Conservation (phyloP, 176 grass and related monocot genomes). For the Musa itinerans region DNA sequence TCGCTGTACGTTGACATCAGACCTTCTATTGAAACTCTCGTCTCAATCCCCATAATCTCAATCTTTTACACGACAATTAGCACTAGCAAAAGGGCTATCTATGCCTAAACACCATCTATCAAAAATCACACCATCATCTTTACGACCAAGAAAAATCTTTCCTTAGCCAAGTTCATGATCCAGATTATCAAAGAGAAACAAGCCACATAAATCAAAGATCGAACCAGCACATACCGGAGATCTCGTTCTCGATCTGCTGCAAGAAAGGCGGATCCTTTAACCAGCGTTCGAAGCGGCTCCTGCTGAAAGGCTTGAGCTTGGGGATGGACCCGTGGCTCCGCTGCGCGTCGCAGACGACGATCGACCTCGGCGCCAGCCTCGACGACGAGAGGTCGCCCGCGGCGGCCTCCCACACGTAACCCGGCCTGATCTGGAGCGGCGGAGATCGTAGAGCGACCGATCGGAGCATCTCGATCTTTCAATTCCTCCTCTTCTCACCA, state of each 20-base stretch:
- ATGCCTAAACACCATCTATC: too few relatives aligned
- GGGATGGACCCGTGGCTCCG: slow-evolving; percentile 64
- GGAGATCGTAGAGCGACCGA: slow-evolving; percentile 34
- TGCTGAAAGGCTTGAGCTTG: slow-evolving; percentile 62
- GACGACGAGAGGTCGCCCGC: background rate
- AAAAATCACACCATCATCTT: too few relatives aligned
- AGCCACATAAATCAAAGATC: background rate
- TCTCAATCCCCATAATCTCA: too few relatives aligned
- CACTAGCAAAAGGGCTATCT: too few relatives aligned
- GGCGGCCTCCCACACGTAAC: background rate
- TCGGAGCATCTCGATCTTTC: slow-evolving; percentile 33
- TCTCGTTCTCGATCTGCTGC: slow-evolving; percentile 53
- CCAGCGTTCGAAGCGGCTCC: slow-evolving; percentile 52
- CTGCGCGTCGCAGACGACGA: slow-evolving; percentile 27
- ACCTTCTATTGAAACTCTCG: too few relatives aligned
- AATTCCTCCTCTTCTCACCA: background rate
- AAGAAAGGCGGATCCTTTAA: slow-evolving; percentile 56
- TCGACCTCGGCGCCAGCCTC: slow-evolving; percentile 8
- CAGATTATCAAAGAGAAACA: too few relatives aligned
- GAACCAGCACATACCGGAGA: slow-evolving; percentile 34
- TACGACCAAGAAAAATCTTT: too few relatives aligned
- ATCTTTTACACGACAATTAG: too few relatives aligned
- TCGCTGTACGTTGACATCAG: background rate
- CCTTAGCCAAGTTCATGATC: too few relatives aligned
- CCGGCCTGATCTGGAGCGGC: slow-evolving; percentile 1